phyloP scores from a whole-genome alignment of 1,284 basidiomycete genomes.

The Coriolopsis trogii region DNA sequence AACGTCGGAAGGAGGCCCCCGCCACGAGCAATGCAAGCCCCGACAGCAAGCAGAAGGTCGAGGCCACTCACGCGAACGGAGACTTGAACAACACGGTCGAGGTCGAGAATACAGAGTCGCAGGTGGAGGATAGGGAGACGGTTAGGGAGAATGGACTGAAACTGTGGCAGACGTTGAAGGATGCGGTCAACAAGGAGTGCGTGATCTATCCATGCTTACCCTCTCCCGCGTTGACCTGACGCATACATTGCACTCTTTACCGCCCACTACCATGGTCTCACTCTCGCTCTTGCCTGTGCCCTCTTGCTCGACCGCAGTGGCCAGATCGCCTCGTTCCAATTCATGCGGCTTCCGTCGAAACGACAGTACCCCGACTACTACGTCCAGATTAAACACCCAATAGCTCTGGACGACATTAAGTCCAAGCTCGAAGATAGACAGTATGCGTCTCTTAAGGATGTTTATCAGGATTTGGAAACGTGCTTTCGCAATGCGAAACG shows the following conservation, averaged over 20 bases:
- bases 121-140: slow-evolving; percentile 40
- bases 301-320: slow-evolving; percentile 49
- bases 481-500: slow-evolving; percentile 90
- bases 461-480: slow-evolving; percentile 81
- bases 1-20: slow-evolving; percentile 65
- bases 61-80: slow-evolving; percentile 27
- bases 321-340: slow-evolving; percentile 68
- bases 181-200: slow-evolving; percentile 83
- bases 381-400: slow-evolving; percentile 72
- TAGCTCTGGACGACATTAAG: slow-evolving; percentile 88
- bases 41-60: slow-evolving; percentile 23
- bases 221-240: slow-evolving; percentile 34
- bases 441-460: slow-evolving; percentile 72
- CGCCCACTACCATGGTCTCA: slow-evolving; percentile 17
- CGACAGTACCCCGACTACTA: slow-evolving; percentile 93
- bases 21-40: slow-evolving; percentile 31
- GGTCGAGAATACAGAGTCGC: slow-evolving; percentile 25
- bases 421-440: slow-evolving; percentile 64
- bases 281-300: neutral
- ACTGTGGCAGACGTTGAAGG: slow-evolving; percentile 75
- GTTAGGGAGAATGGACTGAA: slow-evolving; percentile 64
- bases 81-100: slow-evolving; percentile 29
- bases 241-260: slow-evolving; percentile 21
- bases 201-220: slow-evolving; percentile 45
- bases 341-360: slow-evolving; percentile 78